A percentile compares a stretch with the other conserved stretches of the same genome.
phyloP scores from a whole-genome alignment of 768 basidiomycete species.

The Macrolepiota fuliginosa region DNA sequence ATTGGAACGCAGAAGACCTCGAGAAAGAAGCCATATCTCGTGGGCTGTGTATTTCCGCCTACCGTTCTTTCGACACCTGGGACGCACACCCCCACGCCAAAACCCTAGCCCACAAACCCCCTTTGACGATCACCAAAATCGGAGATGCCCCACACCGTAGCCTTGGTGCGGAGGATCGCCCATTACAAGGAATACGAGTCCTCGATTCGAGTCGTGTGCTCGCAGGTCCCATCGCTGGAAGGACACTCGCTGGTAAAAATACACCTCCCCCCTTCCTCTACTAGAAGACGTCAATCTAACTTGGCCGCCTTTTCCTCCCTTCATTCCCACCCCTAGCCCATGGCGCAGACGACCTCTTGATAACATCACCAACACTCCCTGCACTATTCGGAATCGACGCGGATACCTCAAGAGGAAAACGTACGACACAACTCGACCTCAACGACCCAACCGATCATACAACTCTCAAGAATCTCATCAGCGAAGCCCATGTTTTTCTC shows the following conservation, averaged over 20 bases:
- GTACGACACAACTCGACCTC: slow-evolving; percentile 60
- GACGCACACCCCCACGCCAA: slow-evolving; percentile 45
- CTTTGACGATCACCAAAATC: slow-evolving; percentile 44
- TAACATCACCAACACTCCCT: slow-evolving; percentile 57
- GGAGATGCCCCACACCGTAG: slow-evolving; percentile 42
- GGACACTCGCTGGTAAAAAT: slow-evolving; percentile 50
- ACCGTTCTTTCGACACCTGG: slow-evolving; percentile 51
- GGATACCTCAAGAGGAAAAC: slow-evolving; percentile 63
- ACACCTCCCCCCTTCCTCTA: background rate
- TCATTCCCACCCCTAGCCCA: slow-evolving; percentile 33
- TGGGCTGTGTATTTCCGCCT: slow-evolving; percentile 49
- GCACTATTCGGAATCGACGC: slow-evolving; percentile 47
- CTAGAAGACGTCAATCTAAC: background rate
- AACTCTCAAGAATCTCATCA: slow-evolving; percentile 33
- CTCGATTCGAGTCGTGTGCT: slow-evolving; percentile 61
- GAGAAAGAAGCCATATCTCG: slow-evolving; percentile 42
- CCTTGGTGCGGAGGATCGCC: slow-evolving; percentile 17
- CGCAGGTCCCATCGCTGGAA: slow-evolving; percentile 55
- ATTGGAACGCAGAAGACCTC: slow-evolving; percentile 44
- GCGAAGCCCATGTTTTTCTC: slow-evolving; percentile 49
- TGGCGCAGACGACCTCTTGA: slow-evolving; percentile 54
- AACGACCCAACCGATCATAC: slow-evolving; percentile 25
- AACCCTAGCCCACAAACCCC: slow-evolving; percentile 35
- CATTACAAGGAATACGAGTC: slow-evolving; percentile 49
- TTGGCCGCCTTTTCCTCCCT: too few species aligned